These are phyloP conservation scores for Xerocomus minutiporus DNA, from an alignment of 1,284 basidiomycete species.

Conservation along the genomic window DNA sequence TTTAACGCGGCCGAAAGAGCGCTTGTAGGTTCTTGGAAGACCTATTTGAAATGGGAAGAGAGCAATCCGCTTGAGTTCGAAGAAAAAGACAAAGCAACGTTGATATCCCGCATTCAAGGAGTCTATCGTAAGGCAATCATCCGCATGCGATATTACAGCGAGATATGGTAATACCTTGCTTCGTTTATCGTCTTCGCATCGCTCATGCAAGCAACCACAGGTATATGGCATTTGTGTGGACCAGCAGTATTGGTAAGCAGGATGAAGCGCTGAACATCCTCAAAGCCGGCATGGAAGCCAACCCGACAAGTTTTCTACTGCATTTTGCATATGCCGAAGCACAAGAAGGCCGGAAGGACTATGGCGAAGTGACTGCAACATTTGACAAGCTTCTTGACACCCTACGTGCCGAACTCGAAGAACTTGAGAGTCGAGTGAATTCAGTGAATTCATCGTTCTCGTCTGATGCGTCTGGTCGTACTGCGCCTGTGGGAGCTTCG, in stretches of 20 bases:
- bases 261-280: conserved; percentile 84
- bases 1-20: conserved; percentile 72
- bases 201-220: conserved; percentile 39
- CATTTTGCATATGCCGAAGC: conserved; percentile 88
- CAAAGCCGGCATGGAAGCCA: conserved; percentile 84
- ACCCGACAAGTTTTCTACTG: conserved; percentile 81
- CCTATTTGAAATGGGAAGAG: conserved; percentile 95
- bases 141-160: conserved; percentile 90
- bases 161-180: conserved; percentile 71
- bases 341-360: conserved; percentile 68
- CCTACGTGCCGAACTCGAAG: conserved; percentile 71
- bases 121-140: conserved; percentile 88
- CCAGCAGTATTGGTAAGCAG: conserved; percentile 63
- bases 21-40: conserved; percentile 82
- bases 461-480: conserved; percentile 31
- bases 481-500: conserved; percentile 28
- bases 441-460: conserved; percentile 40
- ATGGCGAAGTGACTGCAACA: conserved; percentile 60
- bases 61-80: conserved; percentile 90
- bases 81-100: conserved; percentile 68
- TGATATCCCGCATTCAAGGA: conserved; percentile 72
- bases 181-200: background rate
- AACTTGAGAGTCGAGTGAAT: conserved; percentile 51
- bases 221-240: conserved; percentile 89
- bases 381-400: conserved; percentile 71